A percentile compares a stretch with the other conserved stretches of the same genome.
Evolutionary conservation across 2,329 filamentous ascomycete genomes (phyloP).

Genomic region (Clarireedia sp.): DNA sequence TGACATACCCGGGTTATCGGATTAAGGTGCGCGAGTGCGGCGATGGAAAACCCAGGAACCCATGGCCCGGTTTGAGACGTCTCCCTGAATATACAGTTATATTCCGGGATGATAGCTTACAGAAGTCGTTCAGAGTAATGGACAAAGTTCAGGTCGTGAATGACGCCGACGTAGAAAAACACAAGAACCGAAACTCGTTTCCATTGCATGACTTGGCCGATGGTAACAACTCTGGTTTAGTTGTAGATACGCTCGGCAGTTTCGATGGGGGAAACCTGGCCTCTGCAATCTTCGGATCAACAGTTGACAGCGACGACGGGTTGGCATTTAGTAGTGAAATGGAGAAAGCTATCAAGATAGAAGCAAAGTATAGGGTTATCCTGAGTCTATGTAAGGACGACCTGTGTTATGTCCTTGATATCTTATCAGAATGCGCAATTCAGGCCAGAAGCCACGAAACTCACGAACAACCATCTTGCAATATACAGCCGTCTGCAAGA

Average conservation of each 20-base stretch:
- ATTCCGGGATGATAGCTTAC: slow-evolving; percentile 3
- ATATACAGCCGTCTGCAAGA: background rate
- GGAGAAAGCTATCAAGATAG: background rate
- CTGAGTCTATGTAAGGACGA: background rate
- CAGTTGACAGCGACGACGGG: too few species aligned
- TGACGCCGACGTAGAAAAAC: slow-evolving; percentile 8
- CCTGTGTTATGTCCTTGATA: slow-evolving; percentile 4
- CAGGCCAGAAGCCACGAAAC: background rate
- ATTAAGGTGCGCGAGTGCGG: background rate
- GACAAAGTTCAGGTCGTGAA: slow-evolving; percentile 5
- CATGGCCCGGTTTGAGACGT: slow-evolving; percentile 8
- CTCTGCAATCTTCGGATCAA: background rate
- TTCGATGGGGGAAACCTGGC: background rate
- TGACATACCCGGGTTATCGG: background rate
- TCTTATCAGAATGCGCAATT: slow-evolving; percentile 2
- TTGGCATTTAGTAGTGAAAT: rapidly evolving
- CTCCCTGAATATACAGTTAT: slow-evolving; percentile 5
- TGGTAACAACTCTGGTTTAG: background rate
- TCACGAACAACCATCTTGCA: slow-evolving; percentile 2
- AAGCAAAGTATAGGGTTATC: background rate
- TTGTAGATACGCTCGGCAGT: background rate
- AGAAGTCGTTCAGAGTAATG: slow-evolving; percentile 1
- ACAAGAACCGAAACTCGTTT: slow-evolving; percentile 8
- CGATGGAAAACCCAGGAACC: slow-evolving; percentile 7
- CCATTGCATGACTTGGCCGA: slow-evolving; percentile 10